phyloP scores from a whole-genome alignment of 148 eudicot genomes.

The Gaultheria prostrata region DNA sequence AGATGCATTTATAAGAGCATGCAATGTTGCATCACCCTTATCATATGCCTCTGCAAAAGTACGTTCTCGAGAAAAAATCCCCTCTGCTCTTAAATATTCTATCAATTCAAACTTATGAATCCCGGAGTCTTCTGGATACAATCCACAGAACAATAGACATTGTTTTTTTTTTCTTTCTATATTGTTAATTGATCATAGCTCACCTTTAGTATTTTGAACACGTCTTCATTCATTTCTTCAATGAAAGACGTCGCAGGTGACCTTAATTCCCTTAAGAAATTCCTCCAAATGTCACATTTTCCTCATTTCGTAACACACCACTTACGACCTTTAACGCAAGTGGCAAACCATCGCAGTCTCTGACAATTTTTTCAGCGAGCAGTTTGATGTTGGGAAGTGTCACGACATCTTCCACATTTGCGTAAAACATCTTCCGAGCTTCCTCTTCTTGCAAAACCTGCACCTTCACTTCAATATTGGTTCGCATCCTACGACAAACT shows the following conservation, averaged over 20 bases:
- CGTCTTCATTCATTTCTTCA: background rate
- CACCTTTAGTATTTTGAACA: background rate
- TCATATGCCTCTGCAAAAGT: background rate
- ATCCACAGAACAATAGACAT: slow-evolving; percentile 1
- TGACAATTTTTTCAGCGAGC: background rate
- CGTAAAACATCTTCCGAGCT: background rate
- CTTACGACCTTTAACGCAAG: background rate
- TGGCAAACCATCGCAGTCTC: slow-evolving; percentile 12
- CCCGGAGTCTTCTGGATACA: background rate
- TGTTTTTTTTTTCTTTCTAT: background rate
- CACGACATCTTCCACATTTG: background rate
- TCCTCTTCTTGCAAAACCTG: background rate
- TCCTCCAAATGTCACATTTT: background rate
- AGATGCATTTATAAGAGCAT: background rate
- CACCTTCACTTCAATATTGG: background rate
- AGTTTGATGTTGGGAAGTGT: background rate
- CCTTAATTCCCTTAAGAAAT: background rate
- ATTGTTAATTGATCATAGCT: background rate
- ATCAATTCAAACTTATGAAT: background rate
- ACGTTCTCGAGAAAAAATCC: background rate
- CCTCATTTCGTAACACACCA: background rate
- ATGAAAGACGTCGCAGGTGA: background rate
- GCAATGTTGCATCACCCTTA: background rate
- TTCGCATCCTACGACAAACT: background rate
- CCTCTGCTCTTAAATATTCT: background rate